Percentiles rank a stretch among this genome's conserved stretches.
phyloP scores from a whole-genome alignment of 2,329 filamentous ascomycete species.

The Aspergillus sp. region DNA sequence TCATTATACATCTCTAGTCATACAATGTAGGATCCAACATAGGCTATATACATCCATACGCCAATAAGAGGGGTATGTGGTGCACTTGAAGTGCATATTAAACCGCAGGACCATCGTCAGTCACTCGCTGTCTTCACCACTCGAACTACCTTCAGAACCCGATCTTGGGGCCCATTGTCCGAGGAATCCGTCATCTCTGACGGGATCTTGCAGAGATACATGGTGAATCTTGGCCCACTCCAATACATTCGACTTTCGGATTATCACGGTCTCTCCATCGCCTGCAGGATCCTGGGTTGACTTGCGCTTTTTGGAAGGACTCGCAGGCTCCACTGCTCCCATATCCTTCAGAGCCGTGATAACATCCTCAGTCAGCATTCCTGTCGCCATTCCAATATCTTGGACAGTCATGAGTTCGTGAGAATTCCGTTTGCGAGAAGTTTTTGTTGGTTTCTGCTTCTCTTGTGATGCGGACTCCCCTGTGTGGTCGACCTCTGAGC shows the following conservation, averaged over 20 bases:
- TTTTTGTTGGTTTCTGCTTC: conserved; percentile 30
- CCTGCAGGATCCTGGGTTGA: conserved; percentile 32
- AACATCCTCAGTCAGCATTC: conserved; percentile 83
- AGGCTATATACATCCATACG: neutral
- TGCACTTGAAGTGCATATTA: too few species aligned
- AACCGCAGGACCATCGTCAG: neutral
- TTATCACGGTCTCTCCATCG: conserved; percentile 37
- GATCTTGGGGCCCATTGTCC: conserved; percentile 60
- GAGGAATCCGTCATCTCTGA: conserved; percentile 73
- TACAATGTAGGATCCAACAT: neutral
- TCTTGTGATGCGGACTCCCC: conserved; percentile 26
- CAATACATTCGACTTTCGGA: conserved; percentile 60
- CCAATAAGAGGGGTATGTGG: too few species aligned
- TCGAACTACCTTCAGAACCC: conserved; percentile 26
- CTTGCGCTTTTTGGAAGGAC: conserved; percentile 53
- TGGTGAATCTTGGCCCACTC: conserved; percentile 65
- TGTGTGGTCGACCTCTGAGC: conserved; percentile 23
- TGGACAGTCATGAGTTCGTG: conserved; percentile 61
- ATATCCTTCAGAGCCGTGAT: conserved; percentile 76
- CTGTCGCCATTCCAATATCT: conserved; percentile 73
- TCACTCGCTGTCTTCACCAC: conserved; percentile 14
- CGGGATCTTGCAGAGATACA: conserved; percentile 64
- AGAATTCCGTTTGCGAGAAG: conserved; percentile 42
- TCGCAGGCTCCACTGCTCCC: conserved; percentile 61
- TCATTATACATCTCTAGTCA: conserved; percentile 2